Percentiles rank a stretch among this genome's conserved stretches.
These are phyloP conservation scores for Suhomyces wounanorum DNA, from an alignment of 1,139 yeast species.

Conservation along the genomic window DNA sequence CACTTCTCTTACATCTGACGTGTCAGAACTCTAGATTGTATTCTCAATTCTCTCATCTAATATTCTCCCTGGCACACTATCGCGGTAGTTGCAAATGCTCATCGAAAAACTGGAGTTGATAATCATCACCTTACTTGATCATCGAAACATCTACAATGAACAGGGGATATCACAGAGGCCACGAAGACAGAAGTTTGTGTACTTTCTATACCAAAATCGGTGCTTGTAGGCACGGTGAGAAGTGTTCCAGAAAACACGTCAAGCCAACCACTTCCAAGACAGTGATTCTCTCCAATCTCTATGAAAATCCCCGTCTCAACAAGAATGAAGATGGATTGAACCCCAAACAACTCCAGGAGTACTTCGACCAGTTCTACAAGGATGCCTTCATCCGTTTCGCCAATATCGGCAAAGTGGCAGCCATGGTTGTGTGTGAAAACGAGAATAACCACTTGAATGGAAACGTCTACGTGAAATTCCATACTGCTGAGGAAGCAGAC, in stretches of 20 bases:
- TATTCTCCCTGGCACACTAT: background rate
- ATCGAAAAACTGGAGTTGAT: background rate
- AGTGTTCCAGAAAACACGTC: conserved; percentile 77
- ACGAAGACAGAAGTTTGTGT: conserved; percentile 32
- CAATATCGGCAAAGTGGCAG: conserved; percentile 63
- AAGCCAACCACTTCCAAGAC: conserved; percentile 71
- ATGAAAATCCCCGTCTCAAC: conserved; percentile 60
- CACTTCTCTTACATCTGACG: no score
- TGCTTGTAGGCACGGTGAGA: conserved; percentile 92
- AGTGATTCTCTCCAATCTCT: conserved; percentile 67
- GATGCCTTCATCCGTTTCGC: conserved; percentile 73
- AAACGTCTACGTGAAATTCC: conserved; percentile 73
- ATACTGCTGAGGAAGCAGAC: conserved; percentile 57
- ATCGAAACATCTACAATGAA: conserved; percentile 6
- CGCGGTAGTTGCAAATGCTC: conserved; percentile 3
- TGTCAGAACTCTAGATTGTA: no score
- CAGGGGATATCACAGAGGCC: conserved; percentile 6
- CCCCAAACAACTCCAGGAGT: conserved; percentile 47
- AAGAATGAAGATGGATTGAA: conserved; percentile 31
- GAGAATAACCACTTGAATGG: conserved; percentile 80
- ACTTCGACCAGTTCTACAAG: conserved; percentile 67
- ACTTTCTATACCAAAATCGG: conserved; percentile 81
- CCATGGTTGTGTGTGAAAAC: conserved; percentile 79
- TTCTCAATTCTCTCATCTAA: no score
- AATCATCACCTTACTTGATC: background rate